Evolutionary conservation across 2,329 filamentous ascomycete species (phyloP).

Genomic region (Exophiala sideris): DNA sequence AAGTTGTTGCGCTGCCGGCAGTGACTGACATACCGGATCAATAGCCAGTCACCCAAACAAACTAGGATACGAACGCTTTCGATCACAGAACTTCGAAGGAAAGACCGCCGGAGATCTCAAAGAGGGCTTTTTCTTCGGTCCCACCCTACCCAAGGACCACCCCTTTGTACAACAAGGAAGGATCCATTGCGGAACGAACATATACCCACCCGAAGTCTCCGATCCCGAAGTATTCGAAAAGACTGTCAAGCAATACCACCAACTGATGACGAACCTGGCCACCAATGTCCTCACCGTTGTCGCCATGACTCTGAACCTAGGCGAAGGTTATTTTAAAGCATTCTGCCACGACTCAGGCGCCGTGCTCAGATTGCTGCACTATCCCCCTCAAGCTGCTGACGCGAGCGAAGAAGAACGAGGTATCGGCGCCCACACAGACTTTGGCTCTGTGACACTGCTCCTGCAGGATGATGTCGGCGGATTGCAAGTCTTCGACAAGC

Average conservation of each 20-base stretch:
- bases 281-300: slow-evolving; percentile 23
- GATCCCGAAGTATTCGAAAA: slow-evolving; percentile 12
- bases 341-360: slow-evolving; percentile 29
- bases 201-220: slow-evolving; percentile 1
- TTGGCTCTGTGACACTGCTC: slow-evolving; percentile 33
- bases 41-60: slow-evolving; percentile 10
- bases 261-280: slow-evolving; percentile 21
- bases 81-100: slow-evolving; percentile 31
- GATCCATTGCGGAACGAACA: slow-evolving; percentile 29
- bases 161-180: slow-evolving; percentile 19
- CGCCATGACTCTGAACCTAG: slow-evolving; percentile 22
- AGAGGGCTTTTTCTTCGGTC: slow-evolving; percentile 31
- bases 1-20: too few relatives aligned
- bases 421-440: slow-evolving; percentile 35
- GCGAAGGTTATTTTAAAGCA: slow-evolving; percentile 21
- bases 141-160: slow-evolving; percentile 23
- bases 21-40: background rate
- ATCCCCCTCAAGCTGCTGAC: slow-evolving; percentile 30
- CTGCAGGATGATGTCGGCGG: slow-evolving; percentile 31
- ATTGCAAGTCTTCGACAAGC: slow-evolving; percentile 30
- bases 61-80: slow-evolving; percentile 31
- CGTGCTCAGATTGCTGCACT: slow-evolving; percentile 29
- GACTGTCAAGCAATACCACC: slow-evolving; percentile 19
- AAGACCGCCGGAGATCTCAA: slow-evolving; percentile 28
- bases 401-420: slow-evolving; percentile 25